Evolutionary conservation across 306 rosid genomes (phyloP), one percentile per base, ranked within the genome.

Genomic region (Erythrophleum fordii): DNA sequence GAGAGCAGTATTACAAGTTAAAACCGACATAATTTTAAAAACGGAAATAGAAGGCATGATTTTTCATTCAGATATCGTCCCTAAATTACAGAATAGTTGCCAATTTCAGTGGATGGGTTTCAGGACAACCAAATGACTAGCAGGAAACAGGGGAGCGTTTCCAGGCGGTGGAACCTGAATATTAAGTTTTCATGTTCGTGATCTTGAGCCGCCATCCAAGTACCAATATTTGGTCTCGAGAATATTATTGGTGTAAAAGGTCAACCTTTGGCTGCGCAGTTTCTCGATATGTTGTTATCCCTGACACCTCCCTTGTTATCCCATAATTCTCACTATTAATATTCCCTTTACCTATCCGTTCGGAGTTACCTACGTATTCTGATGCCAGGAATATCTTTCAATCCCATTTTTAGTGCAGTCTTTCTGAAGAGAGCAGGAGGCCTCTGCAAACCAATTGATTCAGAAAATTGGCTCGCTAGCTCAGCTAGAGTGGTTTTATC

Each of bases 351-450:
- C 56, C 46, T 13, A 53, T 37, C 17, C 23, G 29, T 35, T 29
- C 65, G 28, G 14, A 69, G 52, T 84, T 84, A 90, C 84, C 84
- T 85, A 28, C 92, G 94, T 65, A 91, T 86, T 87, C 90, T 90
- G 37, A 93, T 89, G 78, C 99, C 97, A 12, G 96, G 93, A 82
- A 95, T 93, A 72, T 87, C 97, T 83, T 86, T 95, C 88, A 95
- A 86, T 56, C 98, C 98, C 99, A 95, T 95, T 81, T 88, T 95
- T 2, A 89, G 71, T 23, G 97, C 99, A 17, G 97, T 93, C 86
- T 86, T 95, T 64, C 97, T 83, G 74, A 85, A 90, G 67, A 92
- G 89, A 52, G 97, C 84, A 14, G 98, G 99, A 48, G 97, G 94
- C 72, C 85, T 92, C 84, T 83, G 92, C 81, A 95, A 87, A 73